Conservation (phyloP, 176 grass and related monocot species). For the Rhynchospora pubera region DNA sequence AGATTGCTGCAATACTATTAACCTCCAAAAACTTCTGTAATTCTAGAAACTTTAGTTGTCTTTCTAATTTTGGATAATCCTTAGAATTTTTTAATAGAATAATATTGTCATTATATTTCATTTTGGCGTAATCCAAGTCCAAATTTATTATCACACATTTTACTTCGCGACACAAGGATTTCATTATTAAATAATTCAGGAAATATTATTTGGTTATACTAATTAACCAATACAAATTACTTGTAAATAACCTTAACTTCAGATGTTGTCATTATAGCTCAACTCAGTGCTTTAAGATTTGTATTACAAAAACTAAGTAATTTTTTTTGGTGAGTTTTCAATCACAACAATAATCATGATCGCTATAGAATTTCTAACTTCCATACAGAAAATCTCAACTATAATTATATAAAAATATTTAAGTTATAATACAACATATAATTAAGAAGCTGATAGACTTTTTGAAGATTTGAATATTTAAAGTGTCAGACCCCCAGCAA, state of each 20-base stretch:
- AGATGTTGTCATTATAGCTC: too few species aligned
- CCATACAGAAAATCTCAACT: neutral
- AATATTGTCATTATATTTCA: neutral
- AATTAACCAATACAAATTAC: neutral
- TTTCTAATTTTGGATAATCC: neutral
- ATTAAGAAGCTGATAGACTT: neutral
- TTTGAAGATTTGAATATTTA: neutral
- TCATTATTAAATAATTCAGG: neutral
- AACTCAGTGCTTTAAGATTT: neutral
- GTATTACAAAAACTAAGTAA: neutral
- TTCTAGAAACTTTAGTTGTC: neutral
- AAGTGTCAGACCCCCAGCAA: neutral
- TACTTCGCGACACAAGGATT: neutral
- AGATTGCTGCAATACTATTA: too few species aligned
- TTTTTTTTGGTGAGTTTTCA: neutral
- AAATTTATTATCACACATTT: neutral
- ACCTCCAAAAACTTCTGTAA: neutral
- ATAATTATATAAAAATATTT: neutral
- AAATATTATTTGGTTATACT: neutral
- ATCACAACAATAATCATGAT: neutral
- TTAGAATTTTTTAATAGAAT: neutral
- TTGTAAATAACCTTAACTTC: neutral
- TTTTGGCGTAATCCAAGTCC: neutral
- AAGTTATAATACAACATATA: neutral
- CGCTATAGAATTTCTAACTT: neutral